A percentile compares a stretch with the other conserved stretches of the same genome.
These are phyloP conservation scores for Neofusicoccum parvum DNA, from an alignment of 2,329 filamentous ascomycete genomes.

Conservation along the genomic window DNA sequence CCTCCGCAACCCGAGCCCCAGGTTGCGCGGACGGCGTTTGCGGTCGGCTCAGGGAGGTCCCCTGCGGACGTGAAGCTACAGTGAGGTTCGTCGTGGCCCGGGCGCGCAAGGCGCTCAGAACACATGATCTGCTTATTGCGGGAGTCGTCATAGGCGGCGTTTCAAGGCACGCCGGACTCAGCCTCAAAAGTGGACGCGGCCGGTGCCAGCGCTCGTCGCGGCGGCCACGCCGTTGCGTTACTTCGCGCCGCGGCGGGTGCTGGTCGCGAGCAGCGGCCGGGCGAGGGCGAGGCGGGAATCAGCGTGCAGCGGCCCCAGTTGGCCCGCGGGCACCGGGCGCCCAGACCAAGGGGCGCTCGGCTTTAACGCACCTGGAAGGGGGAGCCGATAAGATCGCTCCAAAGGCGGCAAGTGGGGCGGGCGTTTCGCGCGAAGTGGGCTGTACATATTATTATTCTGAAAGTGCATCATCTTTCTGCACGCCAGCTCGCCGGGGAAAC, in stretches of 20 bases:
- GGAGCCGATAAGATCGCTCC: slow-evolving; percentile 17
- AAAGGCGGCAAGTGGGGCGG: slow-evolving; percentile 21
- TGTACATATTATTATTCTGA: slow-evolving; percentile 4
- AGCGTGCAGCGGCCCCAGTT: background rate
- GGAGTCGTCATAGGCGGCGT: background rate
- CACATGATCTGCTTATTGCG: background rate
- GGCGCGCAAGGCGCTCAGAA: background rate
- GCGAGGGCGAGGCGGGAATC: background rate
- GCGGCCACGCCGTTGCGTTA: background rate
- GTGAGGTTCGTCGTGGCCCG: background rate
- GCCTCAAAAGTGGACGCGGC: slow-evolving; percentile 14
- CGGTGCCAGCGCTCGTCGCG: background rate
- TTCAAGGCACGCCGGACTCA: slow-evolving; percentile 16
- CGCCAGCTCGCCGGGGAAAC: slow-evolving; percentile 7
- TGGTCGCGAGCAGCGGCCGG: background rate
- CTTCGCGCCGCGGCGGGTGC: background rate
- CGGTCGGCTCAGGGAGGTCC: background rate
- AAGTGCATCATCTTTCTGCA: slow-evolving; percentile 19
- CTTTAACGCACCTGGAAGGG: background rate
- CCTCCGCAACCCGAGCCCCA: background rate
- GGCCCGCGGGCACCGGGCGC: background rate
- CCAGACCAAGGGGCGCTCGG: slow-evolving; percentile 13
- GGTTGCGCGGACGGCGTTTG: background rate
- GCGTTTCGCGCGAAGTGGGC: slow-evolving; percentile 20
- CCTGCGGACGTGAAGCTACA: background rate